A percentile compares a stretch with the other conserved stretches of the same genome.
Conservation (phyloP, 2,329 filamentous ascomycete genomes). For the Coniochaeta sp. region DNA sequence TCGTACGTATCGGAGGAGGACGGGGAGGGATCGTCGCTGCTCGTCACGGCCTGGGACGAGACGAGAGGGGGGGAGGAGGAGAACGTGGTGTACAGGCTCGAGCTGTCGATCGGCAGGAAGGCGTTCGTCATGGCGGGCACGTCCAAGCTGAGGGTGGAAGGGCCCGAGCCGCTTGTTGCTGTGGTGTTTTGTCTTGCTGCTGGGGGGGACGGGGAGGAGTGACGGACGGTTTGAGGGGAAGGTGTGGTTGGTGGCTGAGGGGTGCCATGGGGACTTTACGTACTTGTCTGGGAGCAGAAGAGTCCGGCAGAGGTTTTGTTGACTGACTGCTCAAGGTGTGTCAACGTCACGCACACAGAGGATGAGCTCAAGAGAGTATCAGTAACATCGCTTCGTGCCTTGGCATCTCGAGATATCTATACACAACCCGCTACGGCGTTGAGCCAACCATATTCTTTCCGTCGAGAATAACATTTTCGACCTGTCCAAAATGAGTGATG, state of each 20-base stretch:
- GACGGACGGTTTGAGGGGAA: background rate
- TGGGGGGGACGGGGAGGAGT: background rate
- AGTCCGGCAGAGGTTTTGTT: too few species aligned
- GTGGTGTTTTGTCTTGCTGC: background rate
- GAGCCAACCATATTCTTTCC: too few species aligned
- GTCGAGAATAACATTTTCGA: too few species aligned
- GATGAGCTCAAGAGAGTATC: too few species aligned
- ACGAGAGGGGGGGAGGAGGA: background rate
- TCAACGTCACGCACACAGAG: too few species aligned
- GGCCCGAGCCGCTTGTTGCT: background rate
- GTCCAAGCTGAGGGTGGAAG: background rate
- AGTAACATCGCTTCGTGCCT: too few species aligned
- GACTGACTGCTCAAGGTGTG: too few species aligned
- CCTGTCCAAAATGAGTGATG: too few species aligned
- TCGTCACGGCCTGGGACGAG: background rate
- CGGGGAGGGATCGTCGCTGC: background rate
- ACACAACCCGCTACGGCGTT: too few species aligned
- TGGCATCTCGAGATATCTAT: too few species aligned
- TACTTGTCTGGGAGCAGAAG: too few species aligned
- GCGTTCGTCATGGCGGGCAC: background rate
- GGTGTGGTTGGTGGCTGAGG: background rate
- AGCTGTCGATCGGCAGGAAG: background rate
- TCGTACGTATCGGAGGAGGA: background rate
- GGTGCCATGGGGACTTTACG: too few species aligned
- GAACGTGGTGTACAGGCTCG: background rate